Base-by-base conservation (phyloP, 192 early-diverging fungal species). In the Linnemannia hyalina region DNA sequence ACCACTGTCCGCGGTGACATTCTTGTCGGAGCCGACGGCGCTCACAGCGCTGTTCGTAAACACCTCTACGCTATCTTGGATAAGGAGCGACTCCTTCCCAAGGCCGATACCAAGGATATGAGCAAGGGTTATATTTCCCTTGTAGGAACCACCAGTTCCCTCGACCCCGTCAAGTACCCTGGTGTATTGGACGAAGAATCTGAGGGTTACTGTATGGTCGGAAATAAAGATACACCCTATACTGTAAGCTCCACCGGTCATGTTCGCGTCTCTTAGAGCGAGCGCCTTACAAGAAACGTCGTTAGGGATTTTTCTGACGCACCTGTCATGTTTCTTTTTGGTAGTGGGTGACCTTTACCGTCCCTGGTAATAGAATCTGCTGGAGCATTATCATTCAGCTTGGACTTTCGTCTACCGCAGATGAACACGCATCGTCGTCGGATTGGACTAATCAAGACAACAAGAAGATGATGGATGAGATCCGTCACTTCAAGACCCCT, bases 21-120 rank as follows among this genome's bases (percentile, higher is more conserved):
- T 18, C 73, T 80, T 22, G 79, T 80, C 3, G 79, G 72, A 0
- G 79, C 79, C n/a, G 80, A 81, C 46, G 80, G 81, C 3, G 42
- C 75, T 8, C 73, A 78, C 49, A 83, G 81, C 47, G 57, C 44
- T 44, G 70, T 83, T 54, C 81, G 81, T 6, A 1, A 77, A 38
- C 35, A 36, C 4, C 57, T 83, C 9, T 83, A 83, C 35, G 29
- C 60, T 11, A 46, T 68, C 15, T 52, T 78, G 60, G 71, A 78
- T 26, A 76, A 57, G 69, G 47, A 77, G 1, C 72, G 49, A 1
- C 32, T 77, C 5, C 18, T 68, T 47, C 71, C 81, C 9, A 55
- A 76, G 35, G 9, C 23, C n/a, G 70, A 76, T 36, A 47, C 71
- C 3, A 72, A 68, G 23, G 46, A 44, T 3, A 63, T 73, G 1